Conservation (phyloP, 2,329 filamentous ascomycete genomes). For the Parasarocladium wereldwijsianum region DNA sequence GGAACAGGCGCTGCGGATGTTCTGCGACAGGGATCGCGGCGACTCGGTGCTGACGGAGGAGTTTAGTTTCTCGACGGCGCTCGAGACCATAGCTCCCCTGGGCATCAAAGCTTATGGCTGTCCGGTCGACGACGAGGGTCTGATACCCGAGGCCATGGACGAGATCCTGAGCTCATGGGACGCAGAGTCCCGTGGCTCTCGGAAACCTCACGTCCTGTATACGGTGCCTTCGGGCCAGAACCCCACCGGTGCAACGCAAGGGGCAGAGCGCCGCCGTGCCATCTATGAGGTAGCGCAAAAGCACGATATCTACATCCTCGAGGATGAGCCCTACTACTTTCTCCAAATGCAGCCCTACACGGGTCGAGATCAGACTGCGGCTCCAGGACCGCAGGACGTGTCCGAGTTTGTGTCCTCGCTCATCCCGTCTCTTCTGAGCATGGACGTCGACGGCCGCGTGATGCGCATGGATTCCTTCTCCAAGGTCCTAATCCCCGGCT, state of each 20-base stretch:
- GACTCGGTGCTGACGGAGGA: slow-evolving; percentile 78
- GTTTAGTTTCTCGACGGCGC: slow-evolving; percentile 71
- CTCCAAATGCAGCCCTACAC: slow-evolving; percentile 73
- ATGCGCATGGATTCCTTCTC: slow-evolving; percentile 87
- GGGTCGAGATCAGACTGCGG: slow-evolving; percentile 28
- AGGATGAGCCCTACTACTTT: slow-evolving; percentile 94
- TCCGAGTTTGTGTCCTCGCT: slow-evolving; percentile 54
- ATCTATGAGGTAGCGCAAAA: slow-evolving; percentile 69
- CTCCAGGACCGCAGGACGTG: slow-evolving; percentile 42
- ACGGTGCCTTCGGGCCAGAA: slow-evolving; percentile 70
- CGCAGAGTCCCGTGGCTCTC: slow-evolving; percentile 21
- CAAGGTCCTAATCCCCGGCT: slow-evolving; percentile 76
- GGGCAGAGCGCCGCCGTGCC: slow-evolving; percentile 47
- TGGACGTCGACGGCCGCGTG: slow-evolving; percentile 79
- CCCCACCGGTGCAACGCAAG: slow-evolving; percentile 75
- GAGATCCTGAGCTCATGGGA: slow-evolving; percentile 36
- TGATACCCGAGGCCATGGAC: slow-evolving; percentile 37
- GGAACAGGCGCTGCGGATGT: slow-evolving; percentile 72
- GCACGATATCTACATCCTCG: slow-evolving; percentile 75
- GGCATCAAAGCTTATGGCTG: slow-evolving; percentile 36
- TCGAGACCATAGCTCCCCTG: slow-evolving; percentile 41
- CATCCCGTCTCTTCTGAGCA: slow-evolving; percentile 55
- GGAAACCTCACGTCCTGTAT: slow-evolving; percentile 41
- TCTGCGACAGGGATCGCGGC: slow-evolving; percentile 52
- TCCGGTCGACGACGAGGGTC: slow-evolving; percentile 36